A percentile compares a stretch with the other conserved stretches of the same genome.
These are phyloP conservation scores for Stenocarpella maydis DNA, from an alignment of 2,329 filamentous ascomycete species.

Conservation along the genomic window DNA sequence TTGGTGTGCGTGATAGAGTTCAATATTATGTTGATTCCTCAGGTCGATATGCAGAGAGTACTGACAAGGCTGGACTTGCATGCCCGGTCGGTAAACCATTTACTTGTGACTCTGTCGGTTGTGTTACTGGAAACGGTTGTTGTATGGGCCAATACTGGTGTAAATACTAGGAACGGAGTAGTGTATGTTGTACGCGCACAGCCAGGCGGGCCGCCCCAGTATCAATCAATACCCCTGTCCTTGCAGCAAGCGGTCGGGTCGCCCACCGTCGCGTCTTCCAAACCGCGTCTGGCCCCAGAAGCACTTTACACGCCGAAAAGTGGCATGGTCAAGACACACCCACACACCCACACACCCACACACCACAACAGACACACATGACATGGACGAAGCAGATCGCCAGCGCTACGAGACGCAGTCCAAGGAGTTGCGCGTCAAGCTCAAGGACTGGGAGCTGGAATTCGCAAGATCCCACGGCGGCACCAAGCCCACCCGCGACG, in stretches of 20 bases:
- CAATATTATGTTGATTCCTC: background rate
- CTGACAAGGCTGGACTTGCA: background rate
- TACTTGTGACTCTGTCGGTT: background rate
- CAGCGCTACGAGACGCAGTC: conserved; percentile 58
- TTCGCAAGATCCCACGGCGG: conserved; percentile 71
- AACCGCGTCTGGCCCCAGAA: background rate
- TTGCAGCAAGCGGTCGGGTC: conserved; percentile 9
- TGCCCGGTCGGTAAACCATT: too few species aligned
- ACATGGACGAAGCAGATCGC: conserved; percentile 58
- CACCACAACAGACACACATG: conserved; percentile 6
- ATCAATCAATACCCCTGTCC: background rate
- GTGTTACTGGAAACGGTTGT: background rate
- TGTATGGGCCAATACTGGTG: background rate
- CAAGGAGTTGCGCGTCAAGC: conserved; percentile 67
- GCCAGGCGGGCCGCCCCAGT: background rate
- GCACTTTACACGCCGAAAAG: conserved; percentile 15
- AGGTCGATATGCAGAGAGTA: background rate
- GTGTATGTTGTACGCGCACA: too few species aligned
- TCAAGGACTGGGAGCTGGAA: conserved; percentile 78
- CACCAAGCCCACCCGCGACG: conserved; percentile 74
- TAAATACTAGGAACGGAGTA: too few species aligned
- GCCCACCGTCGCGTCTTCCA: conserved; percentile 18
- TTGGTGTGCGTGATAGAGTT: background rate
- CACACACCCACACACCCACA: background rate
- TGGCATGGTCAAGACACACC: background rate